phyloP scores from a whole-genome alignment of 768 basidiomycete genomes.

The Lenzites betulinus region DNA sequence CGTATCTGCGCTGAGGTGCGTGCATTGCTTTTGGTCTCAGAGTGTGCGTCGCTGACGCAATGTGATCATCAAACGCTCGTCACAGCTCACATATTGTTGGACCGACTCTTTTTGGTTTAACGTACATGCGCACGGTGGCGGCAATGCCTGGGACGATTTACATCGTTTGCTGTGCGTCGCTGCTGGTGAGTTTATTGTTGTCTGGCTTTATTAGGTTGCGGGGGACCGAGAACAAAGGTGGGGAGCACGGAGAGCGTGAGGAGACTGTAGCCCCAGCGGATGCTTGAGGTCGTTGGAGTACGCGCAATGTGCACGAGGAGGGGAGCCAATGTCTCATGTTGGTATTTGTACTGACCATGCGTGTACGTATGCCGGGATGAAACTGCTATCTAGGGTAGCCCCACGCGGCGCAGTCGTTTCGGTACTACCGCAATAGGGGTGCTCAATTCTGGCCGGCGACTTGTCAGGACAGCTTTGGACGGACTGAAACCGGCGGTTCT shows the following conservation, averaged over 20 bases:
- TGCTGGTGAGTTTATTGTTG: slow-evolving; percentile 12
- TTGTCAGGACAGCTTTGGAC: too few relatives aligned
- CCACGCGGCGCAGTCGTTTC: too few relatives aligned
- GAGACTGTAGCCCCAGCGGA: too few relatives aligned
- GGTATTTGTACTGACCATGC: too few relatives aligned
- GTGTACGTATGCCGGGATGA: too few relatives aligned
- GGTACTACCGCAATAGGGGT: too few relatives aligned
- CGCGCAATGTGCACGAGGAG: too few relatives aligned
- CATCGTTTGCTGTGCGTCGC: slow-evolving; percentile 14
- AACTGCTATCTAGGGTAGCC: too few relatives aligned
- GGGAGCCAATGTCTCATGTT: too few relatives aligned
- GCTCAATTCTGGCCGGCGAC: too few relatives aligned
- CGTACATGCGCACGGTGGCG: slow-evolving; percentile 74
- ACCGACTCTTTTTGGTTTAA: slow-evolving; percentile 71
- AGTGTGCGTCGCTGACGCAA: background rate
- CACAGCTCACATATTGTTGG: slow-evolving; percentile 69
- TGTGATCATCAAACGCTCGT: background rate
- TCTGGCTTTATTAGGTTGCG: slow-evolving; percentile 16
- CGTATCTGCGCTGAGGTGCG: slow-evolving; percentile 67
- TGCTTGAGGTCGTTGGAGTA: too few relatives aligned
- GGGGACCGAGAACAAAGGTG: background rate
- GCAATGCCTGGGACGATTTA: slow-evolving; percentile 67
- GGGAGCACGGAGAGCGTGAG: background rate
- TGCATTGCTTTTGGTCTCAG: background rate
- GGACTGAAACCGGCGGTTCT: too few relatives aligned